Evolutionary conservation across 495 filamentous ascomycete genomes (phyloP), one percentile per base, ranked within the genome.

Genomic region (Lasiosphaeriaceae sp.): DNA sequence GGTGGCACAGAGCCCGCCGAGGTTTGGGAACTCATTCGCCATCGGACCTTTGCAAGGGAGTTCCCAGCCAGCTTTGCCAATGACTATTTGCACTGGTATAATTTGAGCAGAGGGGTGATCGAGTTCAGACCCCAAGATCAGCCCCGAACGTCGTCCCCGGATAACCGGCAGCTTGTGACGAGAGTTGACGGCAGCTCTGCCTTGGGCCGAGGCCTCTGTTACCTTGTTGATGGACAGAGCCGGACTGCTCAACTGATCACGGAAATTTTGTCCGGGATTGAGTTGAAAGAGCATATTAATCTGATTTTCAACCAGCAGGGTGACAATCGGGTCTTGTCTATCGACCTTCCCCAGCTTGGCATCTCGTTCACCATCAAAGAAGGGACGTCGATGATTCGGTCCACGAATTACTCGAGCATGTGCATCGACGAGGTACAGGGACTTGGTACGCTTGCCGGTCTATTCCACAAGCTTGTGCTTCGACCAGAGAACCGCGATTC

Each of bases 41-140:
- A 17, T 71, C 47, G n/a, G n/a, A n/a, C n/a, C n/a, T n/a, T 87
- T 11, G 14, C 17, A 0, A 63, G 55, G 0, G 76, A 75, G 44
- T 67, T 87, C 16, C 82, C 86, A 8, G 45, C 17, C 0, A 54
- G 66, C 0, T 77, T 87, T 20, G 53, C 80, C 4, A 47, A 74
- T 5, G 59, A 79, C 23, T 82, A 72, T 55, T 61, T 78, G 0
- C 85, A 89, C 56, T 89, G 86, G 85, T 11, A 56, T 16, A 47
- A 63, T 41, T 39, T 47, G 12, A 2, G 17, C 19, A 61, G 52
- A 0, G 34, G 49, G 2, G 22, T 16, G 1, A 50, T 88, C 3
- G 81, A 87, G 53, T 83, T 85, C 44, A n/a, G n/a, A n/a, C n/a
- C n/a, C n/a, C n/a, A n/a, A n/a, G n/a, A n/a, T n/a, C n/a, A n/a